phyloP scores from a whole-genome alignment of 1,284 basidiomycete species.

The Cryptococcus hybrid region DNA sequence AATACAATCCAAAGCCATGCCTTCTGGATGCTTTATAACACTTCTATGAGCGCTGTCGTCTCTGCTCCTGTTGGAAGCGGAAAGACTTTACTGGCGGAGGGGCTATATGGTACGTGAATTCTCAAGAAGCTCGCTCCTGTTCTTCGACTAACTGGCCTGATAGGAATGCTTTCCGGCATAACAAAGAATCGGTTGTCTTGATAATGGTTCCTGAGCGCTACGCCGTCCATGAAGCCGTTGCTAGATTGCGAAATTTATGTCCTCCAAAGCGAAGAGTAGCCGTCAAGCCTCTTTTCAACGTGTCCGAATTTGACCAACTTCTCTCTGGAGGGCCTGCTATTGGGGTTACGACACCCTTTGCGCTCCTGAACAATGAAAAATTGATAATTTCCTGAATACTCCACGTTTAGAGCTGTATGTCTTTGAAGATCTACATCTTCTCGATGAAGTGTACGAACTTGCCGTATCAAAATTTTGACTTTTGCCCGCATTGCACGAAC shows the following conservation, averaged over 20 bases:
- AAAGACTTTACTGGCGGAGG: constrained; percentile 71
- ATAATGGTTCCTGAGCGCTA: constrained; percentile 44
- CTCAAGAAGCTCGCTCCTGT: neutral
- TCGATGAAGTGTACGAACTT: constrained; percentile 82
- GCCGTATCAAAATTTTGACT: constrained; percentile 65
- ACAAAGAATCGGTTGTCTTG: constrained; percentile 35
- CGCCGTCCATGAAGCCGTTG: constrained; percentile 40
- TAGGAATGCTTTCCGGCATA: constrained; percentile 46
- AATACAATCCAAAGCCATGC: constrained; percentile 89
- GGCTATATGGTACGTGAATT: constrained; percentile 64
- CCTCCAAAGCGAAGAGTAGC: constrained; percentile 27
- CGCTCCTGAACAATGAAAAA: constrained; percentile 34
- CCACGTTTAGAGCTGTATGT: constrained; percentile 64
- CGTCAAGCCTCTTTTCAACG: constrained; percentile 22
- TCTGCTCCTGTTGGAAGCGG: constrained; percentile 79
- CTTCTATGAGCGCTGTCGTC: constrained; percentile 69
- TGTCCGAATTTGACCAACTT: constrained; percentile 29
- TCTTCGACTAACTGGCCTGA: neutral
- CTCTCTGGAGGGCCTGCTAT: constrained; percentile 24
- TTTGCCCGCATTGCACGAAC: constrained; percentile 61
- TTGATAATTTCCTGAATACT: constrained; percentile 33
- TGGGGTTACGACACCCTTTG: constrained; percentile 45
- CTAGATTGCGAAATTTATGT: constrained; percentile 37
- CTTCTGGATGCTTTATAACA: constrained; percentile 79
- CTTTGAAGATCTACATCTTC: constrained; percentile 81